A percentile compares a stretch with the other conserved stretches of the same genome.
Conservation (phyloP, 805 yeast species). For the Saccharomycopsis babjevae region DNA sequence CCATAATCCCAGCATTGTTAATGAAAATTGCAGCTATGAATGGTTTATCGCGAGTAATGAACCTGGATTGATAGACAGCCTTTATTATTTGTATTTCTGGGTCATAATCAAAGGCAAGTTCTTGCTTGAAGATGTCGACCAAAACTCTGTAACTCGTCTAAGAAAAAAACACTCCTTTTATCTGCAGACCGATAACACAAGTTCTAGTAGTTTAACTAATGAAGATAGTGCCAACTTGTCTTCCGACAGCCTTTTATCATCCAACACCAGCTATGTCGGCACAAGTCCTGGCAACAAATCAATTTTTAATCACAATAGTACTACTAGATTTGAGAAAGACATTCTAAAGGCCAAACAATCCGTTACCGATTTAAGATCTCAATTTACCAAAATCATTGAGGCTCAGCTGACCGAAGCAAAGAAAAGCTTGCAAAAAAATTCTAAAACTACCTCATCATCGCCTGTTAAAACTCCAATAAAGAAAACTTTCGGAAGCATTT, state of each 20-base stretch:
- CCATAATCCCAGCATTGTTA: conserved; percentile 10
- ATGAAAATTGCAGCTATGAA: conserved; percentile 11
- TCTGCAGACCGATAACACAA: not conserved
- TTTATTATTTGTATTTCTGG: conserved; percentile 18
- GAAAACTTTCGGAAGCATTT: conserved; percentile 1
- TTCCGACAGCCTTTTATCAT: conserved; percentile 1
- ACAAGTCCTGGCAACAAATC: conserved; percentile 9
- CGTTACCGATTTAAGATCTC: conserved; percentile 14
- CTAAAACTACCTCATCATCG: not conserved
- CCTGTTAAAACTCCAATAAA: conserved; percentile 4
- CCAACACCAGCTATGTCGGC: not conserved
- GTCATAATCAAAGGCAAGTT: conserved; percentile 15
- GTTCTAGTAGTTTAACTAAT: conserved; percentile 4
- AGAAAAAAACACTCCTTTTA: conserved; percentile 6
- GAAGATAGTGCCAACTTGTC: not conserved
- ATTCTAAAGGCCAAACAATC: conserved; percentile 16
- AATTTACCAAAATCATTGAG: conserved; percentile 17
- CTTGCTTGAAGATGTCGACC: conserved; percentile 13
- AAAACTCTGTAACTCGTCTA: conserved; percentile 4
- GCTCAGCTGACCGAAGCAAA: conserved; percentile 7
- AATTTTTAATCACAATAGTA: conserved; percentile 15
- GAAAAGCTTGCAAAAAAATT: not conserved
- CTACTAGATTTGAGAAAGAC: conserved; percentile 17
- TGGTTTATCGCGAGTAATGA: conserved; percentile 16
- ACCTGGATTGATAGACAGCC: conserved; percentile 13